These are phyloP conservation scores for Dactylellina drechsleri DNA, from an alignment of 2,329 filamentous ascomycete genomes.

Conservation along the genomic window DNA sequence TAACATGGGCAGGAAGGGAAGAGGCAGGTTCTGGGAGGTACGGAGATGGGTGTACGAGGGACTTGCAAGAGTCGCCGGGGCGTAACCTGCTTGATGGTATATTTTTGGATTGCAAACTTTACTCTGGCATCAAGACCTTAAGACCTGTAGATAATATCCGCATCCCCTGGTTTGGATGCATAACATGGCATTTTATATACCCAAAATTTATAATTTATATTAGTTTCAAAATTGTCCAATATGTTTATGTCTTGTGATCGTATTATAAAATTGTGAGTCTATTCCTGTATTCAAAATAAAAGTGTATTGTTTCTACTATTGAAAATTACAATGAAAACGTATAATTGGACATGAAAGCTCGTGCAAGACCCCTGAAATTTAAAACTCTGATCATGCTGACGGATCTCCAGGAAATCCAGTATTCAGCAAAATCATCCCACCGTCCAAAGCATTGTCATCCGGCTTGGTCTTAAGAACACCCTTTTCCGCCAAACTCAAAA, in stretches of 20 bases:
- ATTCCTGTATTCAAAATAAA: no score
- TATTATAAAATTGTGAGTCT: no score
- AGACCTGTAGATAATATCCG: no score
- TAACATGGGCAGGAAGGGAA: constrained; percentile 36
- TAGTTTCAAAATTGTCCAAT: no score
- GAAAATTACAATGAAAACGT: background rate
- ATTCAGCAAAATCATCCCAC: constrained; percentile 15
- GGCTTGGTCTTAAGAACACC: constrained; percentile 15
- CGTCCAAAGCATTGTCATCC: constrained; percentile 13
- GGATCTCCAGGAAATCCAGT: constrained; percentile 27
- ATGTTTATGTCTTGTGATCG: no score
- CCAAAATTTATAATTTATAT: no score
- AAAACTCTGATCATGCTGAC: background rate
- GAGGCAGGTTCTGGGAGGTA: constrained; percentile 68
- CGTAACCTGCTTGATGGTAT: constrained; percentile 61
- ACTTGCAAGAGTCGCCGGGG: constrained; percentile 85
- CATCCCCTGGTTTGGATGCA: no score
- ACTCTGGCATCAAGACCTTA: no score
- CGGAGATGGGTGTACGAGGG: constrained; percentile 93
- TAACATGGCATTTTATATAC: no score
- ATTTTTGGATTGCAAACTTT: no score
- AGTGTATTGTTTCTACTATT: no score
- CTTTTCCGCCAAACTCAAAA: constrained; percentile 20
- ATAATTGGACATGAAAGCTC: background rate
- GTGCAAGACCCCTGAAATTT: background rate